A percentile compares a stretch with the other conserved stretches of the same genome.
These are phyloP conservation scores for Geranomyces michiganensis DNA, from an alignment of 192 early-diverging fungal genomes.

Conservation along the genomic window DNA sequence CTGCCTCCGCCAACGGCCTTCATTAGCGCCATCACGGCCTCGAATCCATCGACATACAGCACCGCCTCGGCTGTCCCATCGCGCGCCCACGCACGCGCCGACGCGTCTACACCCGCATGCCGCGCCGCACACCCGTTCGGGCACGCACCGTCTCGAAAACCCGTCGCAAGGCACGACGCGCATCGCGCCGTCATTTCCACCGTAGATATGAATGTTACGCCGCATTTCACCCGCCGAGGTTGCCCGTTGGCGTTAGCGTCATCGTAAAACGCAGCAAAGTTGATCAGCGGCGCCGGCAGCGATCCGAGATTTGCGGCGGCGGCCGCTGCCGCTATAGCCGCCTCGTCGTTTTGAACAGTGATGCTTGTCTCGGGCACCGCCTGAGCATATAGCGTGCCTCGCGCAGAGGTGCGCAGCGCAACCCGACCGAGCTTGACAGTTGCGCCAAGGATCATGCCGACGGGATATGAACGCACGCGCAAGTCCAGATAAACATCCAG, in stretches of 20 bases:
- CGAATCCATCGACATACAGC: constrained; percentile 14
- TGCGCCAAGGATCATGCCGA: constrained; percentile 19
- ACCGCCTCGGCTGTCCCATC: constrained; percentile 29
- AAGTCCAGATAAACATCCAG: constrained; percentile 31
- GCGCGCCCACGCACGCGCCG: constrained; percentile 10
- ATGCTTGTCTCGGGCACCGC: constrained; percentile 5
- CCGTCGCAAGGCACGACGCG: background rate
- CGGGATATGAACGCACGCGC: constrained; percentile 9
- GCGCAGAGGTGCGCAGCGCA: constrained; percentile 6
- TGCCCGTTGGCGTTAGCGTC: background rate
- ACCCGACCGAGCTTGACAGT: constrained; percentile 12
- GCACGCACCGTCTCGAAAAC: background rate
- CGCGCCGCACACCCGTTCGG: constrained; percentile 20
- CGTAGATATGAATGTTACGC: constrained; percentile 18
- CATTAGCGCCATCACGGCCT: constrained; percentile 17
- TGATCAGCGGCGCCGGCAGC: background rate
- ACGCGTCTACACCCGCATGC: constrained; percentile 14
- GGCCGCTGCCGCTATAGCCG: background rate
- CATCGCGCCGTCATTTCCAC: constrained; percentile 12
- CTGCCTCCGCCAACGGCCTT: background rate
- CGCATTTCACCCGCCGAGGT: constrained; percentile 5
- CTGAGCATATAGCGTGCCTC: constrained; percentile 5
- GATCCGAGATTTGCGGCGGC: background rate
- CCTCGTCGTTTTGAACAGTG: background rate
- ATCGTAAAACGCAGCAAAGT: background rate